Evolutionary conservation across 2,329 filamentous ascomycete species (phyloP).

Genomic region (Aspergillus alliaceus): DNA sequence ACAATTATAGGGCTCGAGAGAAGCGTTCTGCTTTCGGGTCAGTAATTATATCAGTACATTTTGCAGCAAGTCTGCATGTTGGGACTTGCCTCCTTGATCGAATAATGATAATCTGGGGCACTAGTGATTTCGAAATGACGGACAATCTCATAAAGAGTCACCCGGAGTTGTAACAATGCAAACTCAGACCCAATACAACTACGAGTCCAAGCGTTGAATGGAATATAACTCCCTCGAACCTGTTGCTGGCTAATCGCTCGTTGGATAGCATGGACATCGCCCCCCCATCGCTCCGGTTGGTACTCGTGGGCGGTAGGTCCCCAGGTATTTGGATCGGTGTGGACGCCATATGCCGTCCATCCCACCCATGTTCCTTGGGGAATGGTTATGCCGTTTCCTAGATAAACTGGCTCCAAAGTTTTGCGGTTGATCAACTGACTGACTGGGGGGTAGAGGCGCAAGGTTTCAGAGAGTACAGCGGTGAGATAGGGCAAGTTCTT

Average conservation of each 20-base stretch:
- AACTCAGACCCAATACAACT: background rate
- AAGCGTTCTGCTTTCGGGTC: background rate
- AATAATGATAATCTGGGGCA: background rate
- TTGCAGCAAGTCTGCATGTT: background rate
- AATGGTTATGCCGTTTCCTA: background rate
- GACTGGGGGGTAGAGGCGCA: slow-evolving; percentile 3
- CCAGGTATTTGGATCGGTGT: slow-evolving; percentile 1
- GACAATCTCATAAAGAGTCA: slow-evolving; percentile 1
- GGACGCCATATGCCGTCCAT: slow-evolving; percentile 5
- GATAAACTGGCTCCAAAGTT: background rate
- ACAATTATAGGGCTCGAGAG: background rate
- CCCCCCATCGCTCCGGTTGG: slow-evolving; percentile 2
- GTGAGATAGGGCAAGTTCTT: background rate
- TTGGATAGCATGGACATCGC: background rate
- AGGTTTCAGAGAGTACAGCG: background rate
- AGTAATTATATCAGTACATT: background rate
- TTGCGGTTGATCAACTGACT: background rate
- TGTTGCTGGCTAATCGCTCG: background rate
- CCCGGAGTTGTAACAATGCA: background rate
- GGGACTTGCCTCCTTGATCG: background rate
- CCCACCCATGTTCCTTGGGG: background rate
- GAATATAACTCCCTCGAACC: background rate
- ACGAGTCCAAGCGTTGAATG: background rate
- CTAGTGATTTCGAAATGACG: background rate
- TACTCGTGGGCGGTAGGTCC: background rate